phyloP scores from a whole-genome alignment of 768 basidiomycete species.

The Serendipita indica region DNA sequence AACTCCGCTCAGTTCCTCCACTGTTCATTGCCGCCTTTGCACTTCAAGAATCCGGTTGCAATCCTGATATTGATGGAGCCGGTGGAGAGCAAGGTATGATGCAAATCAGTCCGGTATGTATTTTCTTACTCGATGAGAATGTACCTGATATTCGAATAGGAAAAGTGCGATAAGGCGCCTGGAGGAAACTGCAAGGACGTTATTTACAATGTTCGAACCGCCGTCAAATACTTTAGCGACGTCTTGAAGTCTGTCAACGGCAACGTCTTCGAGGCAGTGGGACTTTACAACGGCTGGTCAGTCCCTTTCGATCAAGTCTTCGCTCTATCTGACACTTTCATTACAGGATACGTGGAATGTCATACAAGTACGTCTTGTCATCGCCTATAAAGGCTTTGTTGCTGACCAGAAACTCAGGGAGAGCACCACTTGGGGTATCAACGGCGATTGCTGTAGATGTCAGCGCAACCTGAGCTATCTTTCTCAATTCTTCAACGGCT shows the following conservation, averaged over 20 bases:
- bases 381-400: not conserved
- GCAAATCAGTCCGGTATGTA: constrained; percentile 40
- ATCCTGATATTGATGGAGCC: constrained; percentile 48
- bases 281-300: constrained; percentile 73
- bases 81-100: constrained; percentile 77
- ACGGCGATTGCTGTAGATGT: constrained; percentile 41
- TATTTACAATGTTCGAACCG: constrained; percentile 55
- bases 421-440: constrained; percentile 1
- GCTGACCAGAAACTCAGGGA: too few relatives aligned
- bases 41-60: constrained; percentile 76
- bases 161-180: constrained; percentile 38
- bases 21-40: constrained; percentile 76
- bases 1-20: constrained; percentile 34
- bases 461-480: constrained; percentile 82
- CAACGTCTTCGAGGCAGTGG: constrained; percentile 43
- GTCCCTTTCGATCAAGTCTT: too few relatives aligned
- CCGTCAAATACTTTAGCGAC: constrained; percentile 42
- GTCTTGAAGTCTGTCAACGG: constrained; percentile 35
- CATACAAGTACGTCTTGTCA: too few relatives aligned
- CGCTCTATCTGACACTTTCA: too few relatives aligned
- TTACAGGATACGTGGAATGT: too few relatives aligned
- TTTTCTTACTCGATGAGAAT: not conserved
- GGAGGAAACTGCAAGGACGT: constrained; percentile 29
- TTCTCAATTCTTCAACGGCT: constrained; percentile 58
- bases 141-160: not conserved